Evolutionary conservation across 2,329 filamentous ascomycete species (phyloP).

Genomic region (Xylaria sp.): DNA sequence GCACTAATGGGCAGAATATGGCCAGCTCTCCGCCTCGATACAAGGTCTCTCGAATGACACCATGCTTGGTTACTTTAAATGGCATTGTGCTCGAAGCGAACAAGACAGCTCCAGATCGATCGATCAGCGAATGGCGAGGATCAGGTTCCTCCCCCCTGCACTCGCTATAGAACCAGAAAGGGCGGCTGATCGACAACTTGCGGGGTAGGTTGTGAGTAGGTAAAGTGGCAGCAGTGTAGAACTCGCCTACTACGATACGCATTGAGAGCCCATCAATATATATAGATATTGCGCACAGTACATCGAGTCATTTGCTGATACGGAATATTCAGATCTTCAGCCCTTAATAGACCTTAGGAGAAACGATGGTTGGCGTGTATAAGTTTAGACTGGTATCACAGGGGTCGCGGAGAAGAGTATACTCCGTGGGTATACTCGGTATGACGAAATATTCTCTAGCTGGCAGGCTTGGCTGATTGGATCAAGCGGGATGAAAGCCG

Average conservation of each 20-base stretch:
- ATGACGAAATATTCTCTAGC: background rate
- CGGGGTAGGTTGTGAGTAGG: slow-evolving; percentile 14
- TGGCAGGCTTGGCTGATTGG: slow-evolving; percentile 10
- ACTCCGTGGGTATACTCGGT: background rate
- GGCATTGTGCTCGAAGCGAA: background rate
- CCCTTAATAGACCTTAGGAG: background rate
- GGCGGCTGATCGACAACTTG: slow-evolving; percentile 22
- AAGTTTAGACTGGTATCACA: background rate
- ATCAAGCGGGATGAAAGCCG: slow-evolving; percentile 2
- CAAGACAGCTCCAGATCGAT: slow-evolving; percentile 1
- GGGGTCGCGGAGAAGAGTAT: background rate
- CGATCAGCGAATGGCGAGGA: background rate
- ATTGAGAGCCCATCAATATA: background rate
- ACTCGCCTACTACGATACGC: background rate
- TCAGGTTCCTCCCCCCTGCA: slow-evolving; percentile 8
- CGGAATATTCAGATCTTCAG: background rate
- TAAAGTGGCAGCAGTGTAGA: background rate
- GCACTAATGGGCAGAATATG: background rate
- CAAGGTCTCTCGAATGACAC: background rate
- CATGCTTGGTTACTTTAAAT: background rate
- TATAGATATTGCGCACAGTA: background rate
- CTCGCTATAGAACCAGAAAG: background rate
- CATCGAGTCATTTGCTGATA: background rate
- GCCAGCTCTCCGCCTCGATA: background rate
- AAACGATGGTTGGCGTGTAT: background rate